A percentile compares a stretch with the other conserved stretches of the same genome.
Evolutionary conservation across 1,284 basidiomycete species (phyloP).

Genomic region (Heterobasidion parviporum): DNA sequence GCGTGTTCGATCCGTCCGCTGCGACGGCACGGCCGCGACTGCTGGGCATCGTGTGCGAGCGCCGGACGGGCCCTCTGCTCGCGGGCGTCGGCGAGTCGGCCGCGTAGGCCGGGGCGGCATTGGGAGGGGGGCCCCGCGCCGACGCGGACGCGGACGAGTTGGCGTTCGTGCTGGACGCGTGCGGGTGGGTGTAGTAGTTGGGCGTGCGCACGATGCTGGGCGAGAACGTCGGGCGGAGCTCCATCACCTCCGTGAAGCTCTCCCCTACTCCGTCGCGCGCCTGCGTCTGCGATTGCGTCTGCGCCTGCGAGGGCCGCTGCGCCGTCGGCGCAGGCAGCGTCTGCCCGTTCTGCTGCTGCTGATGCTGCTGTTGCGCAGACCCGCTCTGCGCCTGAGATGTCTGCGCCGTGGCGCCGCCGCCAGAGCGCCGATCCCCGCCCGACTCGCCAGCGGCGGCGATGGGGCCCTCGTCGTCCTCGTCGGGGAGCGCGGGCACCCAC

Average conservation of each 20-base stretch:
- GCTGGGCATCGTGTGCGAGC: slow-evolving; percentile 10
- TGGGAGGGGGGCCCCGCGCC: not conserved
- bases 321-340: slow-evolving; percentile 11
- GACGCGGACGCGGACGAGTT: not conserved
- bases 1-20: no score
- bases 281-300: no score
- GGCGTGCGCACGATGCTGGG: slow-evolving; percentile 58
- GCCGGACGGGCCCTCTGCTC: slow-evolving; percentile 4
- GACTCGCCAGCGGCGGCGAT: not conserved
- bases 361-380: slow-evolving; percentile 1
- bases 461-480: slow-evolving; percentile 8
- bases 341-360: slow-evolving; percentile 7
- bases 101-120: not conserved
- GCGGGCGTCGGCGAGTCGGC: not conserved
- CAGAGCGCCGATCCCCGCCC: not conserved
- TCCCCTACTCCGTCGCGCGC: slow-evolving; percentile 16
- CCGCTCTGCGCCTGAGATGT: not conserved
- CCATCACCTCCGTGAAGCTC: slow-evolving; percentile 36
- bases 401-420: not conserved
- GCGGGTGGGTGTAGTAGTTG: slow-evolving; percentile 33
- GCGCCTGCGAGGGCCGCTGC: slow-evolving; percentile 10
- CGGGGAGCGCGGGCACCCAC: slow-evolving; percentile 23
- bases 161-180: not conserved
- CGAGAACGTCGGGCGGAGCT: slow-evolving; percentile 59
- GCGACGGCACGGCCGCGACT: not conserved